These are phyloP conservation scores for Plenodomus tracheiphilus DNA, from an alignment of 2,329 filamentous ascomycete species.

Conservation along the genomic window DNA sequence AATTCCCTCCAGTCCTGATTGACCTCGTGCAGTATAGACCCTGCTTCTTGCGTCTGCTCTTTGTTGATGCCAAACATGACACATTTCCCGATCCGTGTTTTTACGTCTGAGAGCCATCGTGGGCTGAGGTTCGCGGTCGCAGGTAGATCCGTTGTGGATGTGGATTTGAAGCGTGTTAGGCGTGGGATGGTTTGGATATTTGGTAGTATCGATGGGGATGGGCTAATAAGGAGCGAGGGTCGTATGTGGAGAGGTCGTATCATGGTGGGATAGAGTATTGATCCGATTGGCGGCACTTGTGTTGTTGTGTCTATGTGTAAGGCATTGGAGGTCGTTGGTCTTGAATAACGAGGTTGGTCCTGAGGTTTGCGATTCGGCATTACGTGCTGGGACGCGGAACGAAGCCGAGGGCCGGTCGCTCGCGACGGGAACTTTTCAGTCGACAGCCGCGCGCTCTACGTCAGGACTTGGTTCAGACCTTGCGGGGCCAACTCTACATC, in stretches of 20 bases:
- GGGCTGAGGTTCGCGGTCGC: constrained; percentile 37
- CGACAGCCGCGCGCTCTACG: neutral
- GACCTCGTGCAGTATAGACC: constrained; percentile 62
- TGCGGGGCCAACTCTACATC: neutral
- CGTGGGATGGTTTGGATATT: neutral
- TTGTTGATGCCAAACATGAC: constrained; percentile 71
- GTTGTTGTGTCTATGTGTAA: too few species aligned
- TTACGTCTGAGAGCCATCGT: constrained; percentile 72
- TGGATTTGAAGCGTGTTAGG: constrained; percentile 14
- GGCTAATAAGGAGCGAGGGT: neutral
- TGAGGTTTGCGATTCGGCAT: neutral
- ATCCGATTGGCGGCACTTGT: too few species aligned
- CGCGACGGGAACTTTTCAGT: neutral
- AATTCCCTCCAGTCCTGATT: constrained; percentile 71
- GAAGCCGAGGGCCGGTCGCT: constrained; percentile 17
- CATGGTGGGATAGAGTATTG: neutral
- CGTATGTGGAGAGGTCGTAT: neutral
- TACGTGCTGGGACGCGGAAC: constrained; percentile 2
- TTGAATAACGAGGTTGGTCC: neutral
- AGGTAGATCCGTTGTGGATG: constrained; percentile 4
- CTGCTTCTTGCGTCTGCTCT: constrained; percentile 61
- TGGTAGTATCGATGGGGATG: neutral
- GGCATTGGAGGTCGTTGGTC: too few species aligned
- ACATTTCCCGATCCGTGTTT: constrained; percentile 70
- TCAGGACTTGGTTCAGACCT: neutral